Percentiles rank a stretch among this genome's conserved stretches.
These are phyloP conservation scores for Chimonanthus salicifolius DNA, from an alignment of 164 flowering plant genomes.

Conservation along the genomic window DNA sequence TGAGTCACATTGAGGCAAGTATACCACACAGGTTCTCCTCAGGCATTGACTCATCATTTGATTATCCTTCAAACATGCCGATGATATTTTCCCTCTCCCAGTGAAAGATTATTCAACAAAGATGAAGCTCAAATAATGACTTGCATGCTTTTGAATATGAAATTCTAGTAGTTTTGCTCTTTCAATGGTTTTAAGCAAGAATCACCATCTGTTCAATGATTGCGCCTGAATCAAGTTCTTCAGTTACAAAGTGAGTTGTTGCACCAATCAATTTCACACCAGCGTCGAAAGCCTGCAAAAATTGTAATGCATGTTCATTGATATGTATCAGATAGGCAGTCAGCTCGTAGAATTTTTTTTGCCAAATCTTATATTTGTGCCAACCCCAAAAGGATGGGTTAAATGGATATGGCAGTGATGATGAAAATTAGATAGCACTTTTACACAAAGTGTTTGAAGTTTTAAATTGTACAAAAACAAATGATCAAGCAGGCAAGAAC, in stretches of 20 bases:
- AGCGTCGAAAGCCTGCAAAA: conserved; percentile 75
- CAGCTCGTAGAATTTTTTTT: too few species aligned
- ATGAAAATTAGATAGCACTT: too few species aligned
- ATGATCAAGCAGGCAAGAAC: conserved; percentile 3
- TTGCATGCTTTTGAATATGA: too few species aligned
- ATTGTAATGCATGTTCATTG: conserved; percentile 12
- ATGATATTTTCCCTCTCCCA: too few species aligned
- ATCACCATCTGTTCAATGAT: conserved; percentile 94
- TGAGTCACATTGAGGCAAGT: not conserved
- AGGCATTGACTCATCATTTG: too few species aligned
- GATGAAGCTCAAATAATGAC: too few species aligned
- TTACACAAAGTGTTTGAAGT: too few species aligned
- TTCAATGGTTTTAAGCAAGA: not conserved
- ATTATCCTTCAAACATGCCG: not conserved
- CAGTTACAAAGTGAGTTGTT: conserved; percentile 92
- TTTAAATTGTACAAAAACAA: not conserved
- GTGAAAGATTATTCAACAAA: not conserved
- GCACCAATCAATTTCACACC: conserved; percentile 95
- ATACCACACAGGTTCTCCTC: not conserved
- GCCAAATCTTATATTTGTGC: too few species aligned
- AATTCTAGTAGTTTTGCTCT: not conserved
- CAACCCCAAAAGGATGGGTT: too few species aligned
- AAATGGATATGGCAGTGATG: too few species aligned
- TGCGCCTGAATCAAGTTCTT: conserved; percentile 87
- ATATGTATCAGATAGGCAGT: not conserved